phyloP scores from a whole-genome alignment of 1,284 basidiomycete genomes.

The Veloboletus limbatus region DNA sequence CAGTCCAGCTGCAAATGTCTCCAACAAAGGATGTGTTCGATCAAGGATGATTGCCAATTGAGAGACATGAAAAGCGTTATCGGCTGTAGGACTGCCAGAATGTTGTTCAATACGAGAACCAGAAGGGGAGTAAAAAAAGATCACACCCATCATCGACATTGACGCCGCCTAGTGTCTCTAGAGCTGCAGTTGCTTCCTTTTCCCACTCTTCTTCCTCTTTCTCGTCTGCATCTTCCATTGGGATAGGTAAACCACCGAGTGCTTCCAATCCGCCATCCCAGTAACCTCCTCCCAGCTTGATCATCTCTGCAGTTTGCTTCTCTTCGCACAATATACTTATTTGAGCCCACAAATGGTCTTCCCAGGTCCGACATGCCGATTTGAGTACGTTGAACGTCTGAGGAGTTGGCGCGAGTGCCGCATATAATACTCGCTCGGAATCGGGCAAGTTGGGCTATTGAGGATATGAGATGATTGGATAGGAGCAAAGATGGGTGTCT shows the following conservation, averaged over 20 bases:
- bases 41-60: constrained; percentile 87
- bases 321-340: constrained; percentile 85
- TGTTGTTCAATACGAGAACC: constrained; percentile 2
- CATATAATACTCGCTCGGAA: constrained; percentile 83
- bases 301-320: constrained; percentile 62
- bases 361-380: constrained; percentile 85
- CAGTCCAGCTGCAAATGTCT: constrained; percentile 69
- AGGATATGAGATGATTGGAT: constrained; percentile 7
- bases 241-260: constrained; percentile 36
- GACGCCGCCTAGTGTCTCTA: constrained; percentile 53
- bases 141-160: constrained; percentile 58
- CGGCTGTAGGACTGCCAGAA: constrained; percentile 53
- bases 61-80: constrained; percentile 83
- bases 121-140: background rate
- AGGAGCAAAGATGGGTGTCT: constrained; percentile 6
- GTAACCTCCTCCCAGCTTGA: constrained; percentile 53
- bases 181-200: constrained; percentile 48
- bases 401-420: constrained; percentile 78
- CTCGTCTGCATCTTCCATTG: constrained; percentile 38
- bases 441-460: constrained; percentile 63
- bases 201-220: constrained; percentile 64
- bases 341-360: constrained; percentile 94
- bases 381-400: constrained; percentile 76
- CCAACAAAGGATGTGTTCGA: constrained; percentile 63
- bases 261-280: constrained; percentile 57